These are phyloP conservation scores for Glaciozyma martinii DNA, from an alignment of 768 basidiomycete species.

Conservation along the genomic window DNA sequence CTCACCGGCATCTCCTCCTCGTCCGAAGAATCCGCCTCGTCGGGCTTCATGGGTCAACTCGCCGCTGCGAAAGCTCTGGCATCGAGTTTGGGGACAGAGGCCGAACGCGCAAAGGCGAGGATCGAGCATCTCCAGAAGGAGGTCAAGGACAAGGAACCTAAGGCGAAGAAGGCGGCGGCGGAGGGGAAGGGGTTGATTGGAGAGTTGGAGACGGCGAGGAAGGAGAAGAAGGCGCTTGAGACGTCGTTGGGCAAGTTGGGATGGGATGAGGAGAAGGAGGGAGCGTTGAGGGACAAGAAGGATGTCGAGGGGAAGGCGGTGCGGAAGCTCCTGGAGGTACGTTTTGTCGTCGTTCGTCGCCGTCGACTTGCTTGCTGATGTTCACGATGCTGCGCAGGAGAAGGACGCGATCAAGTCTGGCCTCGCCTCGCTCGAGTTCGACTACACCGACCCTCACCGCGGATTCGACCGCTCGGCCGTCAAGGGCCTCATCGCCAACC, in stretches of 20 bases:
- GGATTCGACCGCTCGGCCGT: constrained; percentile 77
- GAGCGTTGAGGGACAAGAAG: constrained; percentile 47
- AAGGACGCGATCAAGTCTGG: constrained; percentile 46
- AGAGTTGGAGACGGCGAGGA: constrained; percentile 49
- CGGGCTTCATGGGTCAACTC: constrained; percentile 94
- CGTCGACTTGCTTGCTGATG: neutral
- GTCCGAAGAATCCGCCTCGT: constrained; percentile 54
- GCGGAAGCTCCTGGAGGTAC: constrained; percentile 53
- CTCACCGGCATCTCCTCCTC: constrained; percentile 79
- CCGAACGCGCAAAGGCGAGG: constrained; percentile 68
- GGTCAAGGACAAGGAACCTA: constrained; percentile 60
- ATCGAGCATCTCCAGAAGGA: constrained; percentile 71
- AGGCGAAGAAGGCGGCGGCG: constrained; percentile 72
- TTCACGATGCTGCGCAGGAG: constrained; percentile 43
- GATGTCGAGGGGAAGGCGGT: constrained; percentile 48
- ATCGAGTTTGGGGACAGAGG: constrained; percentile 70
- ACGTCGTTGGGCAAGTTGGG: constrained; percentile 53
- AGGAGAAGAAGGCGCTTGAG: constrained; percentile 52
- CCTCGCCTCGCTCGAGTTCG: constrained; percentile 56
- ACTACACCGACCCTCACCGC: constrained; percentile 65
- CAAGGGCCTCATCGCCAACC: constrained; percentile 81
- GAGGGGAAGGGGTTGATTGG: constrained; percentile 70
- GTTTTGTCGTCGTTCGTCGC: constrained; percentile 10
- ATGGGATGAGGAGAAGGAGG: constrained; percentile 71
- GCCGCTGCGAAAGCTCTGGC: constrained; percentile 68